Evolutionary conservation across 495 filamentous ascomycete species (phyloP).

Genomic region (Xylaria grammica): DNA sequence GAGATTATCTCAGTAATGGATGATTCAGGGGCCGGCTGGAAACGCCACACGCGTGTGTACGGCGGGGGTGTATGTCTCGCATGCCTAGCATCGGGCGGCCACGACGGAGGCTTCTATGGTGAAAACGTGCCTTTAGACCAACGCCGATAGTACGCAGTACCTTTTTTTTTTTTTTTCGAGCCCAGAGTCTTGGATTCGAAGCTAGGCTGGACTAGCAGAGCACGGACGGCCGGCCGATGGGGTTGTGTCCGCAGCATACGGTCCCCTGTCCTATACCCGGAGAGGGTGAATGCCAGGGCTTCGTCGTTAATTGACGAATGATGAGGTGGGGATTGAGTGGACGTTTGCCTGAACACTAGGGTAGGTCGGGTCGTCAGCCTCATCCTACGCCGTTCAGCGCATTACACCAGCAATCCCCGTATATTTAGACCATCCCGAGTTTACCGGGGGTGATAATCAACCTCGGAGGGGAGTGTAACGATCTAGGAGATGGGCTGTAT

Average conservation of each 20-base stretch:
- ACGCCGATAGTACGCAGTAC: constrained; percentile 42
- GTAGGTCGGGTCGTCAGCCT: constrained; percentile 4
- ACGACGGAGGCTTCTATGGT: constrained; percentile 54
- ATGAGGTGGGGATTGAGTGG: not conserved
- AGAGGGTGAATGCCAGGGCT: not conserved
- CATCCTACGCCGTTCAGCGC: constrained; percentile 4
- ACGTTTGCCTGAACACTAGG: not conserved
- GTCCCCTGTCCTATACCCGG: constrained; percentile 13
- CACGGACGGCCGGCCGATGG: not conserved
- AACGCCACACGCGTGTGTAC: constrained; percentile 56
- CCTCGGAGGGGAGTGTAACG: constrained; percentile 3
- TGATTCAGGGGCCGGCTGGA: constrained; percentile 51
- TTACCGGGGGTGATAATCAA: not conserved
- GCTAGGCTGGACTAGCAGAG: not conserved
- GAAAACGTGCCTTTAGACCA: constrained; percentile 54
- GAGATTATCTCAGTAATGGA: constrained; percentile 53
- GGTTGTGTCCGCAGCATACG: not conserved
- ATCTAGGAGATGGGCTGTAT: not conserved
- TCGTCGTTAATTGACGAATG: constrained; percentile 20
- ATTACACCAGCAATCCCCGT: constrained; percentile 4
- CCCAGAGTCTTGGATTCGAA: not conserved
- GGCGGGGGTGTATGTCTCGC: constrained; percentile 56
- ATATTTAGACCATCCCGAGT: not conserved
- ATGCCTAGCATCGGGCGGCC: constrained; percentile 44
- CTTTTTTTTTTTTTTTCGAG: not conserved